Conservation (phyloP, 306 rosid genomes). For the Cucurbita argyrosperma region DNA sequence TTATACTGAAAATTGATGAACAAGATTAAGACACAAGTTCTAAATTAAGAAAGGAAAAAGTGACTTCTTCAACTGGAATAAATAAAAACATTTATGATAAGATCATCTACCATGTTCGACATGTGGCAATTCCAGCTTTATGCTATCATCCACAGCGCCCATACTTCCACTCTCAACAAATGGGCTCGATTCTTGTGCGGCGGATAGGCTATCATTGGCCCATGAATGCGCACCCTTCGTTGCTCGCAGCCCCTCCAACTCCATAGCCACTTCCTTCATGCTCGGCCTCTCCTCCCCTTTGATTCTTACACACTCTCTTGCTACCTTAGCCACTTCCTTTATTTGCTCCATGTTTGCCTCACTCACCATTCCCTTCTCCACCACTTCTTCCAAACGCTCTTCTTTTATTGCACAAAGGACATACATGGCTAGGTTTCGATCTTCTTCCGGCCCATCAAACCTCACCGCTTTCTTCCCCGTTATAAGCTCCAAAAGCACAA, state of each 20-base stretch:
- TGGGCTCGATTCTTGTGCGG: neutral
- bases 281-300: constrained; percentile 39
- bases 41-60: no score
- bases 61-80: no score
- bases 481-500: constrained; percentile 27
- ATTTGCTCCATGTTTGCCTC: constrained; percentile 14
- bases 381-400: constrained; percentile 4
- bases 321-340: constrained; percentile 21
- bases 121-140: neutral
- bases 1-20: no score
- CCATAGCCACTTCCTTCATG: constrained; percentile 42
- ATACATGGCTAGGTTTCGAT: constrained; percentile 17
- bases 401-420: constrained; percentile 15
- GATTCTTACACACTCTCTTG: constrained; percentile 17
- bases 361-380: constrained; percentile 8
- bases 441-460: constrained; percentile 3
- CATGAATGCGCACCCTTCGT: neutral
- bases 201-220: neutral
- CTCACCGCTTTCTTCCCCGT: constrained; percentile 22
- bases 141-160: neutral
- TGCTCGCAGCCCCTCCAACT: constrained; percentile 22
- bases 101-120: neutral
- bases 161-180: neutral
- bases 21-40: no score
- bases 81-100: no score